phyloP scores from a whole-genome alignment of 768 basidiomycete genomes.

The Pholiota microspora region DNA sequence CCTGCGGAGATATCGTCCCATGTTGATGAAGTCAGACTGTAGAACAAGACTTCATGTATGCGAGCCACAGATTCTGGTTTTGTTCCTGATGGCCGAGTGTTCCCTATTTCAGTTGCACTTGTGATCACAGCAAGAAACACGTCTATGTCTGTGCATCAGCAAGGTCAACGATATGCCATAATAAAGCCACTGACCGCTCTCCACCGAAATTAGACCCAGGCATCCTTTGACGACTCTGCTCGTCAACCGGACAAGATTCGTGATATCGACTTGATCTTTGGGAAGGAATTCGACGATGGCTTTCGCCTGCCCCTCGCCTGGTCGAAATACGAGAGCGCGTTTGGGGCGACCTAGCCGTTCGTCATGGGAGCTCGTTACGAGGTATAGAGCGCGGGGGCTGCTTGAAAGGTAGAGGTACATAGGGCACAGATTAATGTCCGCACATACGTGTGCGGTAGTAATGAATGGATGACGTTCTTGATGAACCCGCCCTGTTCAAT shows the following conservation, averaged over 20 bases:
- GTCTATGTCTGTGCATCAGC: constrained; percentile 42
- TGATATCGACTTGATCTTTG: constrained; percentile 67
- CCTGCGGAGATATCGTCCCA: constrained; percentile 76
- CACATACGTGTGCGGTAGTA: background rate
- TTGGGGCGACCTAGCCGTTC: constrained; percentile 58
- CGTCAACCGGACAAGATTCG: constrained; percentile 63
- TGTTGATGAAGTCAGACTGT: constrained; percentile 74
- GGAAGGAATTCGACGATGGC: constrained; percentile 87
- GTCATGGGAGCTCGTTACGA: constrained; percentile 69
- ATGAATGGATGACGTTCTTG: background rate
- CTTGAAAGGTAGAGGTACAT: constrained; percentile 79
- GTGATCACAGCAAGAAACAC: constrained; percentile 85
- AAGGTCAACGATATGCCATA: background rate
- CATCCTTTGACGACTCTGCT: constrained; percentile 78
- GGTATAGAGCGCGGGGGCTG: constrained; percentile 67
- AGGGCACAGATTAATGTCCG: background rate
- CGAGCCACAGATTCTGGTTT: constrained; percentile 70
- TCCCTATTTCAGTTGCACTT: constrained; percentile 72
- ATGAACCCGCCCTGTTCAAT: too few relatives aligned
- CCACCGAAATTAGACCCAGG: constrained; percentile 74
- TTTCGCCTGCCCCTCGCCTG: constrained; percentile 52
- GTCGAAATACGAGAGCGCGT: constrained; percentile 71
- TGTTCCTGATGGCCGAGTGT: constrained; percentile 57
- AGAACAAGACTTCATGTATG: constrained; percentile 89
- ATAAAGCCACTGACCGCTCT: constrained; percentile 49